Evolutionary conservation across 2,329 filamentous ascomycete species (phyloP).

Genomic region (Monosporascus sp.): DNA sequence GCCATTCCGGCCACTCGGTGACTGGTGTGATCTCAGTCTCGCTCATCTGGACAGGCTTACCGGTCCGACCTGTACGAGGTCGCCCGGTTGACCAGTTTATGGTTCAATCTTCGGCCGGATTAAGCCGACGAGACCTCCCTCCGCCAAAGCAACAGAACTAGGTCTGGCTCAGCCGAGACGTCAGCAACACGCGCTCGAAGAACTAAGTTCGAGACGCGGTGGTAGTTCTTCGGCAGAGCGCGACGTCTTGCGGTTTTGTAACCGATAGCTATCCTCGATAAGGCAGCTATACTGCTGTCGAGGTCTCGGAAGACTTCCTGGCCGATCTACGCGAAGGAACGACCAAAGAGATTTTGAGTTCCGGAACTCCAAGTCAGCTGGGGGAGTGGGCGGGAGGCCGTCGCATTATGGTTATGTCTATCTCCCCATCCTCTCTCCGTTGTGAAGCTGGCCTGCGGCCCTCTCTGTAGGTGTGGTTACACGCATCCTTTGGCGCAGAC

Average conservation of each 20-base stretch:
- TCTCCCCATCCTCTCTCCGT: background rate
- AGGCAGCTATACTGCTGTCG: background rate
- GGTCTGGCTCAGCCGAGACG: no score
- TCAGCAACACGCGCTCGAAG: background rate
- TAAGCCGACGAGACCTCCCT: no score
- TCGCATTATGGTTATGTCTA: background rate
- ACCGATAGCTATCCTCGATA: background rate
- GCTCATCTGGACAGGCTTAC: background rate
- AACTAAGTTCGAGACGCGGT: background rate
- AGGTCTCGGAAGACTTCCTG: background rate
- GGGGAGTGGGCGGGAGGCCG: background rate
- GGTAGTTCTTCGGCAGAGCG: background rate
- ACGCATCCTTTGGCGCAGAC: background rate
- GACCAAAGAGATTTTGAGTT: background rate
- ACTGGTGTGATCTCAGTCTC: conserved; percentile 17
- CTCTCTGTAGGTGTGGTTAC: background rate
- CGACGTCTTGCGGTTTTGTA: background rate
- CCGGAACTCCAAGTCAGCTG: background rate
- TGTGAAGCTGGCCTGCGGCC: background rate
- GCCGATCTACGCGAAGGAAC: no score
- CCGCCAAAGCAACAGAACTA: no score
- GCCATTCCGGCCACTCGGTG: conserved; percentile 38
- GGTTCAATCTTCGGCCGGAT: background rate
- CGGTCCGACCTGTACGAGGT: background rate
- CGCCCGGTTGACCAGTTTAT: background rate